Evolutionary conservation across 2,329 filamentous ascomycete species (phyloP).

Genomic region (Pseudogymnoascus sp.): DNA sequence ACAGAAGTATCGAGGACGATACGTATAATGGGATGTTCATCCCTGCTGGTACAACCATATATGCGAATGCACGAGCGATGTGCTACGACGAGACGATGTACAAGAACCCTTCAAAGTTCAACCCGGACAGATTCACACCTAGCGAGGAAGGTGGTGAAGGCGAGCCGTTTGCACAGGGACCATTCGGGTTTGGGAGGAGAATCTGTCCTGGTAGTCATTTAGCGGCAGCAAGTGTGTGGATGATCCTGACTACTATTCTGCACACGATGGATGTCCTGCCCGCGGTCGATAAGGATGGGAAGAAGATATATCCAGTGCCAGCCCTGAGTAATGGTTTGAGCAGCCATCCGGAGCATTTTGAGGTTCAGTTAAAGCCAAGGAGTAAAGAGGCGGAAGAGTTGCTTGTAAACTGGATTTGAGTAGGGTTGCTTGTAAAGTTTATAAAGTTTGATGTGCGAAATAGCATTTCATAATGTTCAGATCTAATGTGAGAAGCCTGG

Average conservation of each 20-base stretch:
- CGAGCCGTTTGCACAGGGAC: conserved; percentile 38
- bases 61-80: conserved; percentile 44
- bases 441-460: not conserved
- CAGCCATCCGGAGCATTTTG: not conserved
- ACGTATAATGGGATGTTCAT: conserved; percentile 49
- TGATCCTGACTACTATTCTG: conserved; percentile 32
- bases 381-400: not conserved
- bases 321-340: conserved; percentile 12
- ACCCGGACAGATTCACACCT: conserved; percentile 37
- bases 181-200: conserved; percentile 46
- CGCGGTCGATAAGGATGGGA: conserved; percentile 28
- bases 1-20: conserved; percentile 45
- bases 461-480: not conserved
- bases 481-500: not conserved
- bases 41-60: conserved; percentile 35
- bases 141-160: conserved; percentile 30
- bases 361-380: not conserved
- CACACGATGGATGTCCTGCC: conserved; percentile 30
- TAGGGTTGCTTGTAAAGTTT: not conserved
- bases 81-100: conserved; percentile 41
- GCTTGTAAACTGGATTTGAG: not conserved
- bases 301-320: conserved; percentile 24
- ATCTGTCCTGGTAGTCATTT: conserved; percentile 42
- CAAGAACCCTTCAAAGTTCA: conserved; percentile 34
- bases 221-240: conserved; percentile 36